phyloP scores from a whole-genome alignment of 164 flowering plant species.

The Akebia trifoliata region DNA sequence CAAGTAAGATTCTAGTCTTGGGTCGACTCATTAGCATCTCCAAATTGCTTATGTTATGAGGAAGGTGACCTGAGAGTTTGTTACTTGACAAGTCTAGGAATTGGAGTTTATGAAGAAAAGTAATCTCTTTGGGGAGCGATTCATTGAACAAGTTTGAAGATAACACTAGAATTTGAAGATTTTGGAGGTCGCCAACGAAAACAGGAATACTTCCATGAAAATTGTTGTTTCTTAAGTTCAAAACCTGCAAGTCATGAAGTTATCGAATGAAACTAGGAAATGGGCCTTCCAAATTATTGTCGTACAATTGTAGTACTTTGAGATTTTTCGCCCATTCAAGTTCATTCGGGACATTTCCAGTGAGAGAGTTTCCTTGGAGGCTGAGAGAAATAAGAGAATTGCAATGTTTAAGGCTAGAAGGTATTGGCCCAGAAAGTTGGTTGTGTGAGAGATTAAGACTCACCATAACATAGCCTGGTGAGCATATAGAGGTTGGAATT shows the following conservation, averaged over 20 bases:
- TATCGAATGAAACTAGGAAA: constrained; percentile 17
- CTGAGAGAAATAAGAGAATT: constrained; percentile 18
- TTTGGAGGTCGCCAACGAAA: constrained; percentile 17
- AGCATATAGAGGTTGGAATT: constrained; percentile 13
- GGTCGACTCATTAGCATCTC: constrained; percentile 3
- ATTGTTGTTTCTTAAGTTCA: constrained; percentile 12
- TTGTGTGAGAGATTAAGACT: too few relatives aligned
- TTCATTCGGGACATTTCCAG: too few relatives aligned
- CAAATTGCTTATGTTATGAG: constrained; percentile 8
- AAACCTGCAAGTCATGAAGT: too few relatives aligned
- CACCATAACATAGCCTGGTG: background rate
- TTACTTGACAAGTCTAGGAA: too few relatives aligned
- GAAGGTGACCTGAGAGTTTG: constrained; percentile 17
- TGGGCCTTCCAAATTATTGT: constrained; percentile 9
- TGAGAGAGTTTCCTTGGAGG: constrained; percentile 13
- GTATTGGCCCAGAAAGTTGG: constrained; percentile 4
- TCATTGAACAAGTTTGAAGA: constrained; percentile 14
- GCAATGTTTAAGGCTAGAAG: constrained; percentile 12
- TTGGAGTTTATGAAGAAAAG: constrained; percentile 4
- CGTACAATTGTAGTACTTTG: constrained; percentile 9
- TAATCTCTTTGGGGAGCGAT: constrained; percentile 15
- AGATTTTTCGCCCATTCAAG: too few relatives aligned
- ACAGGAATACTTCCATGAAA: constrained; percentile 19
- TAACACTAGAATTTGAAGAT: constrained; percentile 17
- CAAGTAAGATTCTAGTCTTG: constrained; percentile 5